These are phyloP conservation scores for Jacaranda mimosifolia DNA, from an alignment of 257 asterid species.

Conservation along the genomic window DNA sequence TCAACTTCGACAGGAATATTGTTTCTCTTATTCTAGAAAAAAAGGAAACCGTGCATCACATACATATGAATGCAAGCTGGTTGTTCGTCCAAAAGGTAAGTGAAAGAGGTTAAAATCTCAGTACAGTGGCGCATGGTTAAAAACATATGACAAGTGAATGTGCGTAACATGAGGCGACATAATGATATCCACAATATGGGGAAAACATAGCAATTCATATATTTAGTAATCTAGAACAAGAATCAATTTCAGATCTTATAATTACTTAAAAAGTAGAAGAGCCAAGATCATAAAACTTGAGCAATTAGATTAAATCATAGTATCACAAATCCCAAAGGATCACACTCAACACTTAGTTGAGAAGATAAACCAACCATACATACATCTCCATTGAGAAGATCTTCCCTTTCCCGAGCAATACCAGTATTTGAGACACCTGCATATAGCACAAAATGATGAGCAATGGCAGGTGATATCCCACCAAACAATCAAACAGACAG, in stretches of 20 bases:
- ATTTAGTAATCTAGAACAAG: background rate
- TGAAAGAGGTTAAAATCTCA: background rate
- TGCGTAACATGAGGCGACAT: background rate
- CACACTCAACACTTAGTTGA: slow-evolving; percentile 19
- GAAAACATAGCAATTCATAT: background rate
- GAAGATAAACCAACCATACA: slow-evolving; percentile 38
- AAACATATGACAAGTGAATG: background rate
- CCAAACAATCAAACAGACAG: slow-evolving; percentile 13
- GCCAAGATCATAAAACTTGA: background rate
- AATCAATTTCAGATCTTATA: slow-evolving; percentile 1
- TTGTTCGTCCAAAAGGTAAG: too few relatives aligned
- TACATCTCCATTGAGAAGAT: slow-evolving; percentile 51
- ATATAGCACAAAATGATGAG: slow-evolving; percentile 31
- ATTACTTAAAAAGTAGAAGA: background rate
- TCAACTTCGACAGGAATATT: background rate
- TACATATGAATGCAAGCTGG: slow-evolving; percentile 9
- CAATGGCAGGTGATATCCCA: background rate
- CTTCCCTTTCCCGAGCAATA: slow-evolving; percentile 41
- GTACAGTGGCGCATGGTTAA: background rate
- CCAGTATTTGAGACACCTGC: slow-evolving; percentile 50
- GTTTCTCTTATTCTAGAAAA: background rate
- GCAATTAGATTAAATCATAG: background rate
- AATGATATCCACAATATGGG: background rate
- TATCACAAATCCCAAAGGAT: slow-evolving; percentile 3
- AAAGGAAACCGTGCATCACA: background rate